phyloP scores from a whole-genome alignment of 305 asterid genomes.

The Solanum hybrid region DNA sequence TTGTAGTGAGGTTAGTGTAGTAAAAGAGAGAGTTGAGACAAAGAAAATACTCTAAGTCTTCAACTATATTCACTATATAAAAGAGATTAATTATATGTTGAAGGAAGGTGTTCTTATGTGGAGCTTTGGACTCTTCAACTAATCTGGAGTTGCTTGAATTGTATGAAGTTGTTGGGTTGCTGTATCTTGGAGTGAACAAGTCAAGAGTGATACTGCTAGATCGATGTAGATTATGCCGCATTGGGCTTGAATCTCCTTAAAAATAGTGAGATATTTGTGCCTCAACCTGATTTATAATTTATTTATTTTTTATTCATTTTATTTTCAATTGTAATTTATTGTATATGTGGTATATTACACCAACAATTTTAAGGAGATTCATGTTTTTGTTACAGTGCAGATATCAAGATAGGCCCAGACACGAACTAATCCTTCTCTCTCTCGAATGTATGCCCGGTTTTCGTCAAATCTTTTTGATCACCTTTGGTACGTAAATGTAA shows the following conservation, averaged over 20 bases:
- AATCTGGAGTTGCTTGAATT: background rate
- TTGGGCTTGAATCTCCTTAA: background rate
- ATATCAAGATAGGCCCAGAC: background rate
- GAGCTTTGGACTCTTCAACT: background rate
- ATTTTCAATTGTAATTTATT: background rate
- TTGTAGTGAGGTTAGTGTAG: background rate
- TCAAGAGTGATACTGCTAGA: background rate
- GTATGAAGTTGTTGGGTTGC: background rate
- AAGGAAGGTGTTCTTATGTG: background rate
- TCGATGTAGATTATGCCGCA: background rate
- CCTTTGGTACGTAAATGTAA: too few relatives aligned
- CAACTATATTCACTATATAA: background rate
- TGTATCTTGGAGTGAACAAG: background rate
- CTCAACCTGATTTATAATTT: background rate
- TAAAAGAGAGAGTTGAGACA: background rate
- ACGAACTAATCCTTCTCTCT: too few relatives aligned
- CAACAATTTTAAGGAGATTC: background rate
- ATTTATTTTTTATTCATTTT: background rate
- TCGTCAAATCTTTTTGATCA: too few relatives aligned
- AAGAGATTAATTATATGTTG: background rate
- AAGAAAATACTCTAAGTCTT: background rate
- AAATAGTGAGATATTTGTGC: background rate
- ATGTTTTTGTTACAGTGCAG: background rate
- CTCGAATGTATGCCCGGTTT: too few relatives aligned
- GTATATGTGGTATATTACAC: background rate